phyloP scores from a whole-genome alignment of 2,329 filamentous ascomycete genomes.

The Aspergillus ustus region DNA sequence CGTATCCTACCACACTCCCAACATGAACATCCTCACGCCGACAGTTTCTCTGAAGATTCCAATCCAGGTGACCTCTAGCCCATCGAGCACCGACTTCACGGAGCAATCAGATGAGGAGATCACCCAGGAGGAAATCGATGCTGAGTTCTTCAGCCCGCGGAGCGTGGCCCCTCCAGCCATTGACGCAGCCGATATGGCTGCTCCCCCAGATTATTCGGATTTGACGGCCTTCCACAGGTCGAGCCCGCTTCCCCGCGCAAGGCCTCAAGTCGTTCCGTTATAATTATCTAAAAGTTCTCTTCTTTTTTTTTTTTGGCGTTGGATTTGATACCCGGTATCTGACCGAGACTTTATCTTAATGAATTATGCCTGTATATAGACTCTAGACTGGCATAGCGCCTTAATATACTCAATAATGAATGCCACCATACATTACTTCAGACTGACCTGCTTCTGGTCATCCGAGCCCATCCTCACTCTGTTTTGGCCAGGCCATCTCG shows the following conservation, averaged over 20 bases:
- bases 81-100: slow-evolving; percentile 23
- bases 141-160: slow-evolving; percentile 29
- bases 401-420: slow-evolving; percentile 5
- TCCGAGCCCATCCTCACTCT: neutral
- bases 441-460: neutral
- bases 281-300: neutral
- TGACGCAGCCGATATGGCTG: neutral
- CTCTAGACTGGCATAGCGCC: slow-evolving; percentile 2
- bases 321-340: slow-evolving; percentile 2
- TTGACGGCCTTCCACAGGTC: neutral
- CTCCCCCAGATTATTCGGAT: slow-evolving; percentile 14
- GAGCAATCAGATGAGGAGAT: slow-evolving; percentile 16
- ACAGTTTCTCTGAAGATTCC: slow-evolving; percentile 48
- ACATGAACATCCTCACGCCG: slow-evolving; percentile 46
- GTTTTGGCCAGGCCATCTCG: neutral
- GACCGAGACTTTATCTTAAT: neutral
- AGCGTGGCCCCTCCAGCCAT: slow-evolving; percentile 16
- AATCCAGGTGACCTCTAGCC: slow-evolving; percentile 43
- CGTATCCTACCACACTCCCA: slow-evolving; percentile 59
- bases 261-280: slow-evolving; percentile 2
- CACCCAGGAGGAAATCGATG: slow-evolving; percentile 26
- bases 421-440: slow-evolving; percentile 2
- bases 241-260: neutral
- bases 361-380: slow-evolving; percentile 8
- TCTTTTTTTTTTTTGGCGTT: slow-evolving; percentile 1